Base-by-base conservation (phyloP, 306 rosid species). In the Astragalus glycyphyllos region DNA sequence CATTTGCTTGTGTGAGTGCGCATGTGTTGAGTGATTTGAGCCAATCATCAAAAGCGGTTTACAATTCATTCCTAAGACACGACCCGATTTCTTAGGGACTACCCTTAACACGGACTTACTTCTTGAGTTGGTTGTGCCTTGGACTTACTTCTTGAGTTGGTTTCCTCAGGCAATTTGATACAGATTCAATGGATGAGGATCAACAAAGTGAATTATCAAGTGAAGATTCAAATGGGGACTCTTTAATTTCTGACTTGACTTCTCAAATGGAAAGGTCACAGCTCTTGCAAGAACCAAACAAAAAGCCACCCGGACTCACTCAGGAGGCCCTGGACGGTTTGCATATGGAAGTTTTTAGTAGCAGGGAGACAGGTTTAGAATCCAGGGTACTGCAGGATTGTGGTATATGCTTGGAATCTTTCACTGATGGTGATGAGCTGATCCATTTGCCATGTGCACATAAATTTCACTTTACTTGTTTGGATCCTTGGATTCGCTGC, bases 351-450 rank as follows among this genome's bases (percentile, higher is more conserved):
- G 54, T 81, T 67, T 90, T 81, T 65, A 80, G 80, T 46, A n/a
- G 68, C 77, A 45, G 54, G 1, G 85, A 75, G 40, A 13, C 54
- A 16, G 75, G 58, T 34, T 66, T 40, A 23, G 87, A 56, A 38
- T 69, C 81, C 58, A 73, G 69, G 45, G 71, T 68, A 34, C 60
- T 82, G 7, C 70, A 35, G 35, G 98, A 93, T 23, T 93, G 98
- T 79, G 77, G 97, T 72, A 90, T 93, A 84, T 93, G 97, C 74
- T 82, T 93, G 73, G 98, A 93, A 77, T 76, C 82, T 80, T 90
- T 86, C 60, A 11, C 31, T 7, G 85, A 72, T 14, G 97, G 96
- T 49, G 96, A 93, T 20, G 50, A 72, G 53, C 89, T 93, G 65
- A 76, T 83, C 69, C 71, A 65, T 72, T 77, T 93, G 82, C 87